These are phyloP conservation scores for Aspergillus latus DNA, from an alignment of 2,329 filamentous ascomycete genomes.

Conservation along the genomic window DNA sequence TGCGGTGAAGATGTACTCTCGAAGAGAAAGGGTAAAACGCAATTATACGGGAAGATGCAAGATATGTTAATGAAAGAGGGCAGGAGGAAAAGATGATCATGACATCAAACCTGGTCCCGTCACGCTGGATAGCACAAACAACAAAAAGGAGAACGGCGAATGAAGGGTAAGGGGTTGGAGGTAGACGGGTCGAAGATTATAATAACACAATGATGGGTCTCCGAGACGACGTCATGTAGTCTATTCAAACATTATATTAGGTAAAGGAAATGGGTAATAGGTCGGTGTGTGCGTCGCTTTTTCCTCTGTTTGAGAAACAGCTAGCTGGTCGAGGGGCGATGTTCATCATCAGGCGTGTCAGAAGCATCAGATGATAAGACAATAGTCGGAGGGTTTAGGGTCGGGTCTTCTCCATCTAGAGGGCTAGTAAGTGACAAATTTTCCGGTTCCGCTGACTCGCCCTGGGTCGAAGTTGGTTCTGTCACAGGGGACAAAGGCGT, in stretches of 20 bases:
- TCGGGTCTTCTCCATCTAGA: constrained; percentile 22
- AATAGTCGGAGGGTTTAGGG: constrained; percentile 31
- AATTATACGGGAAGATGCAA: constrained; percentile 5
- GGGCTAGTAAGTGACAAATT: constrained; percentile 26
- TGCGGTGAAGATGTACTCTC: constrained; percentile 16
- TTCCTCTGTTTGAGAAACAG: neutral
- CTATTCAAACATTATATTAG: constrained; percentile 39
- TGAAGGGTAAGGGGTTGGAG: constrained; percentile 13
- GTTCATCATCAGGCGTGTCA: constrained; percentile 26
- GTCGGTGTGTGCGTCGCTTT: neutral
- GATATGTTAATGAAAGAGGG: neutral
- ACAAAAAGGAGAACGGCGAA: constrained; percentile 14
- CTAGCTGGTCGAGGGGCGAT: constrained; percentile 21
- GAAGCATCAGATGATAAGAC: constrained; percentile 34
- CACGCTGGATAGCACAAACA: constrained; percentile 8
- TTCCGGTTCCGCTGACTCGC: constrained; percentile 23
- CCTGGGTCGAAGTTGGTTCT: constrained; percentile 33
- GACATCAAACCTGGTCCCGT: constrained; percentile 9
- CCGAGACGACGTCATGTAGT: constrained; percentile 30
- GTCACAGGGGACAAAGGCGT: constrained; percentile 31
- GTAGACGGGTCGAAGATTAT: constrained; percentile 15
- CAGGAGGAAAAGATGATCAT: constrained; percentile 10
- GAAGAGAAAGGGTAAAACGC: constrained; percentile 4
- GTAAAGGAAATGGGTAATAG: constrained; percentile 8
- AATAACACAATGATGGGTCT: constrained; percentile 24